Evolutionary conservation across 148 eudicot species (phyloP), one percentile per base, ranked within the genome.

Genomic region (Rhododendron williamsianum): DNA sequence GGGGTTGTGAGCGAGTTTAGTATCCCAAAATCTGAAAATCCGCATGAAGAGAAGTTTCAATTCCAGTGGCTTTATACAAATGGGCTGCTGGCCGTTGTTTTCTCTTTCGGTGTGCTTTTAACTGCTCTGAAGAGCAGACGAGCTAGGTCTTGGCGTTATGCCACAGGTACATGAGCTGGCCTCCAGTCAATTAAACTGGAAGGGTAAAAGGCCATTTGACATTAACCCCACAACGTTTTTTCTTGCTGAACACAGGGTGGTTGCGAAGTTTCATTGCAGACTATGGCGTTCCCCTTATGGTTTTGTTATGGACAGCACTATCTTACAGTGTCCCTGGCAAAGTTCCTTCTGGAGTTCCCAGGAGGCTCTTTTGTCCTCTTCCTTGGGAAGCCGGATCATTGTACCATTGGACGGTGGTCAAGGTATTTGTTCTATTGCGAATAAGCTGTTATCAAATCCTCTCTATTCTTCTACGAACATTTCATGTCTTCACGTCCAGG

Each of bases 251-350:
- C 80, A 43, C 90, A 95, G 98, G 94, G 51, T 90, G 91, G 89
- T 41, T 91, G 13, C 88, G 98, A 85, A 90, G 95, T 82, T 90
- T 92, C 27, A 91, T 92, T 80, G 98, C 98, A 83, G 98, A 94
- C 89, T 96, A 94, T 85, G 98, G 99, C 33, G 98, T 96, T 85
- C 98, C 98, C 23, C 84, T 95, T 45, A 89, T 93, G 91, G 92
- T 95, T 1, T 84, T 96, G 33, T 46, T 89, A n/a, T 96, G 98
- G 98, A 93, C 98, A 51, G 89, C 87, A 63, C 12, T 94, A 84
- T 96, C 98, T 36, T 96, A 87, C 73, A 73, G 87, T 67, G 82
- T 89, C 9, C 98, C 98, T 4, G 30, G 86, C 6, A 86, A 88
- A 88, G 77, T 93, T 74, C 96, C 98, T 49, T 25, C 90, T 71